Conservation (phyloP, 2,329 filamentous ascomycete species). For the Truncatella angustata region DNA sequence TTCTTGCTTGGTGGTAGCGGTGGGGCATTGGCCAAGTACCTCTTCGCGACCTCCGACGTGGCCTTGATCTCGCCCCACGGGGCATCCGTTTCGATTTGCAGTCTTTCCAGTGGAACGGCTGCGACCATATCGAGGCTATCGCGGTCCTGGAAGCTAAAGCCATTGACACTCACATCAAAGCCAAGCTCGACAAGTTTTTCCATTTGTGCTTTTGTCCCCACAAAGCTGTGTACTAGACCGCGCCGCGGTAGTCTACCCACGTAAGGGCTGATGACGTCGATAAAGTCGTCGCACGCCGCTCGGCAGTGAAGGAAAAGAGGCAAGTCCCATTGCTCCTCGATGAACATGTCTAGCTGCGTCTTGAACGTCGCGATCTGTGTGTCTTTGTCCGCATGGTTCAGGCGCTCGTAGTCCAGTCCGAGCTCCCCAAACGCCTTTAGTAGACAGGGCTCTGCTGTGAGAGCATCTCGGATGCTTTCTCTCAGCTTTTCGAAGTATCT, state of each 20-base stretch:
- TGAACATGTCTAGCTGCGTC: constrained; percentile 38
- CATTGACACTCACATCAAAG: constrained; percentile 47
- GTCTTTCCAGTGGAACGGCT: constrained; percentile 34
- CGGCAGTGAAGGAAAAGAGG: constrained; percentile 42
- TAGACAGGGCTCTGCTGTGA: constrained; percentile 23
- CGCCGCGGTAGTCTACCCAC: constrained; percentile 31
- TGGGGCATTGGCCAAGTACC: constrained; percentile 37
- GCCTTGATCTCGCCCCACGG: constrained; percentile 44
- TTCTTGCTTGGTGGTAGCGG: constrained; percentile 42
- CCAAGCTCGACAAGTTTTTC: constrained; percentile 28
- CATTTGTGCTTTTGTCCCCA: constrained; percentile 39
- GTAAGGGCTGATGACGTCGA: constrained; percentile 38
- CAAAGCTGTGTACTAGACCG: constrained; percentile 39
- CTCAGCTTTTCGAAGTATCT: constrained; percentile 24
- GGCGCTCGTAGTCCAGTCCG: constrained; percentile 48
- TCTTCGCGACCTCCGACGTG: constrained; percentile 34
- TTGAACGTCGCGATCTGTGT: constrained; percentile 38
- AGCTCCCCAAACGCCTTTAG: constrained; percentile 48
- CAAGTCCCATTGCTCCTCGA: constrained; percentile 27
- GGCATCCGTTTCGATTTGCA: constrained; percentile 48
- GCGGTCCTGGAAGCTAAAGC: constrained; percentile 40
- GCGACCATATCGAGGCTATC: constrained; percentile 41
- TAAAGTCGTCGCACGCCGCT: constrained; percentile 41
- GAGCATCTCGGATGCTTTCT: constrained; percentile 19
- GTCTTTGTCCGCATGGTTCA: constrained; percentile 39